Base-by-base conservation (phyloP, 2,329 filamentous ascomycete species). In the Anisogramma anomala region DNA sequence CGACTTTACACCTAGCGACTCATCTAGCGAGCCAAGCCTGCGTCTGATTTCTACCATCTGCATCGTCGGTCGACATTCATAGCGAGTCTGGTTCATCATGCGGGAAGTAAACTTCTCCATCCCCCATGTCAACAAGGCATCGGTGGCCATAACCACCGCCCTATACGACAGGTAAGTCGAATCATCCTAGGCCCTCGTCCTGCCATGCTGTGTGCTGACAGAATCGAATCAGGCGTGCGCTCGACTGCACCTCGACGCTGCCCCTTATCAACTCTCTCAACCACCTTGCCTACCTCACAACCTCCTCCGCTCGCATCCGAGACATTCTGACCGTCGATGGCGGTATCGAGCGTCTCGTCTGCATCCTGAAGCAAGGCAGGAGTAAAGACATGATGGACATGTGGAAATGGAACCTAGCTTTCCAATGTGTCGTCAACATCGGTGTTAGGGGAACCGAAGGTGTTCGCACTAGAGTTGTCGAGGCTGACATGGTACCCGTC, bases 391-490 rank as follows among this genome's bases (percentile, higher is more conserved):
- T 95, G 79, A 95, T 96, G 89, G 89, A 95, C 61, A 94, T 94
- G 84, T 98, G 91, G 91, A 96, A 96, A 65, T 98, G 91, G 91
- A 98, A 95, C 58, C 73, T 98, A 48, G 91, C 91, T 39, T 98
- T 98, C 62, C 91, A 96, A 64, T 98, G 91, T 61, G 88, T 96
- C 50, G 91, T 98, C 59, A 98, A 98, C 62, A 96, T 98, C 57
- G 91, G 91, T 43, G 89, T 98, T 46, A 78, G 91, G 52, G 91
- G 91, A 46, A 95, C 91, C 10, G 91, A 98, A 66, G 80, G 77
- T 51, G 91, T 98, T 45, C 78, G 91, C 52, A 96, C 91, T 43
- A 76, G 91, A 50, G 89, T 98, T 3, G 91, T 98, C 39, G 91
- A 98, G 65, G 91, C 91, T 48, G 91, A 98, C 62, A 95, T 98